Evolutionary conservation across 148 eudicot genomes (phyloP).

Genomic region (Oxyria digyna): DNA sequence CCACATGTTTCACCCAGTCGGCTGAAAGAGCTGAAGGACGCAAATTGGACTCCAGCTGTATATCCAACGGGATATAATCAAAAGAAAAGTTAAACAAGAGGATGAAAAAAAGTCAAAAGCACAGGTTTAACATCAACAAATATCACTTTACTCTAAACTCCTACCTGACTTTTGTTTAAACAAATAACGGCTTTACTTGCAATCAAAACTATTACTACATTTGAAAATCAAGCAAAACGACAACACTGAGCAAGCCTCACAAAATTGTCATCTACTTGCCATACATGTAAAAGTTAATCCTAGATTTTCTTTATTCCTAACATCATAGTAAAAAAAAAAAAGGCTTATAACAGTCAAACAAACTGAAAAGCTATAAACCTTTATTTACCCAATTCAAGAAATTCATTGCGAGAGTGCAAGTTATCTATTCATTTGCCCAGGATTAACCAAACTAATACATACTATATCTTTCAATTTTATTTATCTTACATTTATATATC

Average conservation of each 20-base stretch:
- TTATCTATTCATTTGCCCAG: background rate
- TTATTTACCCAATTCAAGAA: background rate
- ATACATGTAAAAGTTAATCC: background rate
- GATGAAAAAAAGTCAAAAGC: background rate
- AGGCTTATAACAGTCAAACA: background rate
- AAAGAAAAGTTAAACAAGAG: background rate
- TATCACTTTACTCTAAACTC: background rate
- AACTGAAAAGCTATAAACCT: background rate
- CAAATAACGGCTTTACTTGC: background rate
- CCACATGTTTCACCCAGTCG: conserved; percentile 78
- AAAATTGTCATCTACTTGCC: background rate
- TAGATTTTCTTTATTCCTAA: background rate
- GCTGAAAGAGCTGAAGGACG: conserved; percentile 52
- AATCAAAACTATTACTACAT: background rate
- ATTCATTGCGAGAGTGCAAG: background rate
- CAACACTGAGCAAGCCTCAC: background rate
- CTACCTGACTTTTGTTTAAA: background rate
- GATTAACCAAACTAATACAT: background rate
- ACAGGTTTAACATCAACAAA: background rate
- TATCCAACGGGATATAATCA: conserved; percentile 11
- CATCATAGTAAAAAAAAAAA: background rate
- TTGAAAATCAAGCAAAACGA: background rate
- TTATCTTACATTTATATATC: background rate
- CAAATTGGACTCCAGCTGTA: conserved; percentile 79
- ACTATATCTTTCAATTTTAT: background rate